A percentile compares a stretch with the other conserved stretches of the same genome.
Evolutionary conservation across 768 basidiomycete genomes (phyloP).

Genomic region (Coprinellus micaceus): DNA sequence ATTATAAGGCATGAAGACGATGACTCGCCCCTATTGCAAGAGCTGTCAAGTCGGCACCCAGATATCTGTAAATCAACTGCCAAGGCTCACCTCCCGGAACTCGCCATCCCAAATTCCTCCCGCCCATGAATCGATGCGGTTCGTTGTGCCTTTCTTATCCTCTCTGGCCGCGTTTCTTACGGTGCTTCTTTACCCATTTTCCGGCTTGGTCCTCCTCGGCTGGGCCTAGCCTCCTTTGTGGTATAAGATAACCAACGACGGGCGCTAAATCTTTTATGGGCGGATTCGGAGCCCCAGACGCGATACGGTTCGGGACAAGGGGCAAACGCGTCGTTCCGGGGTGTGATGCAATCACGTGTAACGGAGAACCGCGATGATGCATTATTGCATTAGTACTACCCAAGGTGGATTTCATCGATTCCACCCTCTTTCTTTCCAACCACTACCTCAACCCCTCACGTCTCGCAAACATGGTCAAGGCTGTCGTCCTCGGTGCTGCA

Average conservation of each 20-base stretch:
- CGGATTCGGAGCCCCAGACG: neutral
- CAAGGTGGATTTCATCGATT: conserved; percentile 9
- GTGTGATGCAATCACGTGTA: conserved; percentile 5
- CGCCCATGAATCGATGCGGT: no score
- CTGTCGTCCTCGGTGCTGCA: conserved; percentile 94
- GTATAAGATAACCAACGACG: neutral
- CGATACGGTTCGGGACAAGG: neutral
- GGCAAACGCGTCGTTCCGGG: neutral
- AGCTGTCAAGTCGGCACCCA: no score
- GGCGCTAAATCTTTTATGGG: neutral
- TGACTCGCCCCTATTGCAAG: no score
- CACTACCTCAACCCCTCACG: conserved; percentile 12
- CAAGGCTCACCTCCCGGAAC: no score
- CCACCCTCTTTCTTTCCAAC: conserved; percentile 20
- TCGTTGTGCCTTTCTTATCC: no score
- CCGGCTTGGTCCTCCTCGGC: neutral
- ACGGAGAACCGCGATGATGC: conserved; percentile 8
- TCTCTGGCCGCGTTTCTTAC: no score
- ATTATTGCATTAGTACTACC: neutral
- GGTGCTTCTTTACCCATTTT: neutral
- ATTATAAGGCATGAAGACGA: no score
- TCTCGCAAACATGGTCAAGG: conserved; percentile 54
- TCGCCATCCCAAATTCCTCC: no score
- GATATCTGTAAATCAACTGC: no score
- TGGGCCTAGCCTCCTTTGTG: neutral